Percentiles rank a stretch among this genome's conserved stretches.
phyloP scores from a whole-genome alignment of 805 yeast genomes.

The Cyberlindnera saturnus region DNA sequence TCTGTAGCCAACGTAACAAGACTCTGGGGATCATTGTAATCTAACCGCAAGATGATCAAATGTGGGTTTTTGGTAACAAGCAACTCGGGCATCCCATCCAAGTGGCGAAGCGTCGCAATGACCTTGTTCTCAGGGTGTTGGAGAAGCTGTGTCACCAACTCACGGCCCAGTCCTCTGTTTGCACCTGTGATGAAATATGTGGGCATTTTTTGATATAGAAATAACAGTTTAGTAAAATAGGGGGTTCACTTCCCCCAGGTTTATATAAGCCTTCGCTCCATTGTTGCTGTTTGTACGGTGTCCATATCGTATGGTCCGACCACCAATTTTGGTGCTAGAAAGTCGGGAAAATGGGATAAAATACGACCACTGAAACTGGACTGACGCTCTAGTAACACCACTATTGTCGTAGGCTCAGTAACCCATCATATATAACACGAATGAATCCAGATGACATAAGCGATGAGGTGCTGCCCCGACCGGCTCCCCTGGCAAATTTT shows the following conservation, averaged over 20 bases:
- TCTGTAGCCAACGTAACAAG: constrained; percentile 13
- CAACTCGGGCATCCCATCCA: constrained; percentile 8
- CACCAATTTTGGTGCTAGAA: no score
- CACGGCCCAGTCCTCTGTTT: constrained; percentile 21
- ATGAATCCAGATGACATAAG: constrained; percentile 1
- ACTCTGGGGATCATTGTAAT: constrained; percentile 13
- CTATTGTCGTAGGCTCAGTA: no score
- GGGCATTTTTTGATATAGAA: constrained; percentile 5
- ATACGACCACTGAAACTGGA: no score
- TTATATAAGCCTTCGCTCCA: no score
- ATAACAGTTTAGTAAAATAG: neutral
- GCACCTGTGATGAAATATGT: constrained; percentile 24
- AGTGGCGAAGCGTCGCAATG: constrained; percentile 21
- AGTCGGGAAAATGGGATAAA: no score
- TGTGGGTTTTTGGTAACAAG: constrained; percentile 19
- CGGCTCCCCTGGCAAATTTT: constrained; percentile 5
- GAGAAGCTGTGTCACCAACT: constrained; percentile 18
- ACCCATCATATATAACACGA: no score
- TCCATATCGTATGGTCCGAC: no score
- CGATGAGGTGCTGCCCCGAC: constrained; percentile 16
- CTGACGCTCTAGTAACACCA: no score
- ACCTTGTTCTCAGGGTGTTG: constrained; percentile 12
- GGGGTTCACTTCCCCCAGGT: no score
- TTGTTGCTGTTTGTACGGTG: no score
- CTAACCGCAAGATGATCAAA: constrained; percentile 17